phyloP scores from a whole-genome alignment of 257 asterid species.

The Primulina huaijiensis region DNA sequence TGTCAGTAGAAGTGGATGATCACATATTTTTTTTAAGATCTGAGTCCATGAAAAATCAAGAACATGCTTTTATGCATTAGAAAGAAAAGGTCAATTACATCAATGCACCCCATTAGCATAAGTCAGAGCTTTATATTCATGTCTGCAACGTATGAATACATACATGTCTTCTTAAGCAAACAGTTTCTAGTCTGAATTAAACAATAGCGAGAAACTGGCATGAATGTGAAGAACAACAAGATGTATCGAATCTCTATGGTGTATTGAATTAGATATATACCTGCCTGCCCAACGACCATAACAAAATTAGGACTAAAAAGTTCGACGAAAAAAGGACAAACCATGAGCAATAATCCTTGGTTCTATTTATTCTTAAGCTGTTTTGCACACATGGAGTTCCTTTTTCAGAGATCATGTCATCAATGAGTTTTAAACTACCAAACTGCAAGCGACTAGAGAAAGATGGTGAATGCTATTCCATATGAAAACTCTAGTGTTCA shows the following conservation, averaged over 20 bases:
- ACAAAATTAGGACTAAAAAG: no score
- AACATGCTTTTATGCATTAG: slow-evolving; percentile 16
- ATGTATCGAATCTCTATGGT: no score
- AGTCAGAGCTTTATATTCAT: background rate
- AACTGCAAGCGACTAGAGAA: background rate
- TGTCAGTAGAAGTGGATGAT: slow-evolving; percentile 87
- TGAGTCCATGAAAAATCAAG: slow-evolving; percentile 26
- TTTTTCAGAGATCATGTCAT: background rate
- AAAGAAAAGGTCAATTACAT: background rate
- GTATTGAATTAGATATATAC: no score
- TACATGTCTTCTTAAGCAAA: background rate
- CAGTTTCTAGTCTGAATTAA: background rate
- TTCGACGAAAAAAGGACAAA: no score
- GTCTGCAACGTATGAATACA: background rate
- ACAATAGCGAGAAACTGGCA: background rate
- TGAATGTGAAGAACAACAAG: background rate
- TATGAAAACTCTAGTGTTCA: background rate
- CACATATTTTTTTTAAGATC: slow-evolving; percentile 94
- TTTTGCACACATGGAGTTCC: background rate
- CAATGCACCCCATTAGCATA: background rate
- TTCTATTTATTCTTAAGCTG: no score
- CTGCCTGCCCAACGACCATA: no score
- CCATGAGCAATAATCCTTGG: no score
- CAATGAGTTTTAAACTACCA: background rate
- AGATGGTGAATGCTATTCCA: slow-evolving; percentile 1